Base-by-base conservation (phyloP, 768 basidiomycete genomes). In the Trametopsis cervina region DNA sequence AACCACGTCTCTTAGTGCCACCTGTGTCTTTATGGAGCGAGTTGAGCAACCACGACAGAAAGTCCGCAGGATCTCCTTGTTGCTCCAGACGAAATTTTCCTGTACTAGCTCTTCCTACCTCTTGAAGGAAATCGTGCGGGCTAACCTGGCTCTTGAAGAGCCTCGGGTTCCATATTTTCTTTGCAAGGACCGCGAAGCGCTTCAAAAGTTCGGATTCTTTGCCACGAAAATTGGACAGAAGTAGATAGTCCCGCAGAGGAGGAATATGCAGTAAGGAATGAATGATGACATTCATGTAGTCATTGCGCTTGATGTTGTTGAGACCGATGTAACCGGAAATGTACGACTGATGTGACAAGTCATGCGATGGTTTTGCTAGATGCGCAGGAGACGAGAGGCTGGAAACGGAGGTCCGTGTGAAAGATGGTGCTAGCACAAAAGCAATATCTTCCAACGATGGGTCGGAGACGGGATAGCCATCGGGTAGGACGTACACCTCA, bases 51-150 rank as follows among this genome's bases (percentile, higher is more conserved):
- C 96, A 99, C 24, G 90, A 83, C 37, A 99, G 67, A 61, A 98
- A 99, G 58, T 97, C 96, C 1, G 90, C 82, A 12, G 96, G 96
- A 64, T 99, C 96, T 1, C 96, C 96, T 68, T 93, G 91, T 61
- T 88, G 76, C 60, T 95, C 94, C 55, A 97, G 74, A 53, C 89
- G 83, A 69, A 94, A 98, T 68, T 90, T 92, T 13, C 90, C 93
- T 40, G 70, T 77, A 59, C 90, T 94, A 42, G 86, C 85, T 54
- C 91, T 77, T 56, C 86, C 85, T 47, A 98, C 94, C 68, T 98
- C 96, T 66, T 99, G 96, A 47, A 99, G 69, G 64, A 98, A 93
- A 63, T 99, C 96, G 63, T 99, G 96, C n/a, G 96, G 96, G 56
- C 85, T 89, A 57, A 97, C 93, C 75, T 99, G 96, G 51, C 88